These are phyloP conservation scores for Trichocladium uniseriatum DNA, from an alignment of 495 filamentous ascomycete species.

Conservation along the genomic window DNA sequence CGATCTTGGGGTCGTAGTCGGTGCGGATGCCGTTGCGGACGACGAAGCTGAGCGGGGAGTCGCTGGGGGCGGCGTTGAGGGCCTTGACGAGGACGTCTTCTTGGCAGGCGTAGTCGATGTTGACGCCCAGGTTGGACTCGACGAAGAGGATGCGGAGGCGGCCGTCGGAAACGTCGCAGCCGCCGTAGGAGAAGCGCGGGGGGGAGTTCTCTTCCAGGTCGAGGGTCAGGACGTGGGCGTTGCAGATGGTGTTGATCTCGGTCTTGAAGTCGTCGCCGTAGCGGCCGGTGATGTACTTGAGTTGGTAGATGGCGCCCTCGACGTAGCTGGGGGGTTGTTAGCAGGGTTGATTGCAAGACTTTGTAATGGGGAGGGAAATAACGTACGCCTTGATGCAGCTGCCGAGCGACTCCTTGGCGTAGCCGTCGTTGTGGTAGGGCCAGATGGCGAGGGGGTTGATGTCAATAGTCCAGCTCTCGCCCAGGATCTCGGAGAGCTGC, in stretches of 20 bases:
- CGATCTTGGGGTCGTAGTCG: slow-evolving; percentile 35
- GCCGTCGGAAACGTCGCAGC: slow-evolving; percentile 37
- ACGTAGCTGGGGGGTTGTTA: slow-evolving; percentile 32
- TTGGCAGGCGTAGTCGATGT: slow-evolving; percentile 32
- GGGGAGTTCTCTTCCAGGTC: slow-evolving; percentile 33
- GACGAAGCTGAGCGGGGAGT: slow-evolving; percentile 31
- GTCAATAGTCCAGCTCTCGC: slow-evolving; percentile 40
- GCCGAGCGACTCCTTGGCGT: slow-evolving; percentile 38
- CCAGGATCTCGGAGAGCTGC: slow-evolving; percentile 34
- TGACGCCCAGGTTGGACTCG: slow-evolving; percentile 34
- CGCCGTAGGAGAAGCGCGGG: slow-evolving; percentile 35
- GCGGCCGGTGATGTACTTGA: slow-evolving; percentile 29
- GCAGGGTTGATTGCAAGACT: not conserved
- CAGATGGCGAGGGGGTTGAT: slow-evolving; percentile 39
- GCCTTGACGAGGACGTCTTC: slow-evolving; percentile 30
- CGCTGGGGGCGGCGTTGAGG: slow-evolving; percentile 34
- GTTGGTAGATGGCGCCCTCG: slow-evolving; percentile 29
- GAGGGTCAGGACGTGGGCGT: slow-evolving; percentile 38
- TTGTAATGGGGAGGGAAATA: not conserved
- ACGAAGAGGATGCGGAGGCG: slow-evolving; percentile 40
- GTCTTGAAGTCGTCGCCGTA: slow-evolving; percentile 30
- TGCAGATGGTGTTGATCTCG: slow-evolving; percentile 41
- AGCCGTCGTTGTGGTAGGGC: slow-evolving; percentile 40
- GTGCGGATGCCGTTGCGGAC: slow-evolving; percentile 36
- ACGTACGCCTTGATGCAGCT: slow-evolving; percentile 36